Base-by-base conservation (phyloP, 176 grass and related monocot genomes). In the Oryza meridionalis region DNA sequence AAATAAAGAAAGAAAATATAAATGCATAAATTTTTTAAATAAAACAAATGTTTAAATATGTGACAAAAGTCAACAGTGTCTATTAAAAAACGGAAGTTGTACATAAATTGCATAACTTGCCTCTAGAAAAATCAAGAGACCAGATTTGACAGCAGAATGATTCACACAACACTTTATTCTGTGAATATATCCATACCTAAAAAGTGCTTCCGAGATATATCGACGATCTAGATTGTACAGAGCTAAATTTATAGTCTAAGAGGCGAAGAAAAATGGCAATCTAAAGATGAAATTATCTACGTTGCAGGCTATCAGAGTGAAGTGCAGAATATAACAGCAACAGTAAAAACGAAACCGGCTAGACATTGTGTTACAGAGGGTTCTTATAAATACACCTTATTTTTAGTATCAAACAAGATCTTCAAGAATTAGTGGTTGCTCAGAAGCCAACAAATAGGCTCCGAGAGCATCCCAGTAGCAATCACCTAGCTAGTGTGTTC, bases 381-480 rank as follows among this genome's bases (percentile, higher is more conserved):
- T 16, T 24, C 29, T 7, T 53, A 69, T 67, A 67, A 84, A 84
- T 69, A 69, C 14, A 65, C 82, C 66, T 32, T 31, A 16, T 51
- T 51, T 51, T 51, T 15, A 51, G 49, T 5, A 51, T n/a, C 29
- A 55, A 50, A 53, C 29, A 84, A 16, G 27, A 51, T 25, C 19
- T 31, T 24, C 51, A 58, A 45, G 44, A 76, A 32, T 81, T 44
- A 75, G 81, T 76, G 49, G 63, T 75, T 82, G 72, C 85, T 77
- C 78, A 70, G 40, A 76, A 70, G 72, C 46, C 70, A 82, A 31
- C 29, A 31, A 31, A 81, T 69, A 59, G 63, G 64, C 78, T 53
- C n/a, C 42, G 58, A 82, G 49, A 35, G 75, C 64, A 87, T 37
- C 11, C 22, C 22, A 62, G 24, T 14, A 73, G 24, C 6, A 38